These are phyloP conservation scores for Sisymbrium altissimum DNA, from an alignment of 345 rosid genomes.

Conservation along the genomic window DNA sequence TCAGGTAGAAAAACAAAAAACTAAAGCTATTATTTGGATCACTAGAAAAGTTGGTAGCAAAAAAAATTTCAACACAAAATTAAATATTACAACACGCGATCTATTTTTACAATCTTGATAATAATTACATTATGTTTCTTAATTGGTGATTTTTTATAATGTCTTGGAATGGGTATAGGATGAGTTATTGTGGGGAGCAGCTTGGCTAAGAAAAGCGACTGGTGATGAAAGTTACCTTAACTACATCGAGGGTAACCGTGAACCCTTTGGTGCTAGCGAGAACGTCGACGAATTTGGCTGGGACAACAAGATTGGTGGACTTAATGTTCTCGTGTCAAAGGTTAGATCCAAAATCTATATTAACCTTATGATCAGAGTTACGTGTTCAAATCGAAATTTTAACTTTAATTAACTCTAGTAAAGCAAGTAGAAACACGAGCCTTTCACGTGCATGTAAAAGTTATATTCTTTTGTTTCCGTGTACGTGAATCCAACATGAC, in stretches of 20 bases:
- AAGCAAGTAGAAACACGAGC: slow-evolving; percentile 1
- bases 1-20: slow-evolving; percentile 44
- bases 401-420: background rate
- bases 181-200: slow-evolving; percentile 97
- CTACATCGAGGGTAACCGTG: slow-evolving; percentile 73
- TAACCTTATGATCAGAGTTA: background rate
- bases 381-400: background rate
- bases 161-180: slow-evolving; percentile 48
- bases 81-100: background rate
- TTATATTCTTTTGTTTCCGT: slow-evolving; percentile 12
- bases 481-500: slow-evolving; percentile 10
- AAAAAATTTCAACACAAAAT: background rate
- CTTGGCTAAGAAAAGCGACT: slow-evolving; percentile 88
- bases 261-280: slow-evolving; percentile 85
- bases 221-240: slow-evolving; percentile 53
- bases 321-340: slow-evolving; percentile 90
- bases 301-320: slow-evolving; percentile 97
- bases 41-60: background rate
- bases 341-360: slow-evolving; percentile 29
- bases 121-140: background rate
- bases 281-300: slow-evolving; percentile 94
- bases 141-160: background rate
- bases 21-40: background rate
- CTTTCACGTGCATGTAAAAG: slow-evolving; percentile 19
- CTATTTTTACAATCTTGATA: background rate